Conservation (phyloP, 345 rosid genomes). For the Sisymbrium altissimum region DNA sequence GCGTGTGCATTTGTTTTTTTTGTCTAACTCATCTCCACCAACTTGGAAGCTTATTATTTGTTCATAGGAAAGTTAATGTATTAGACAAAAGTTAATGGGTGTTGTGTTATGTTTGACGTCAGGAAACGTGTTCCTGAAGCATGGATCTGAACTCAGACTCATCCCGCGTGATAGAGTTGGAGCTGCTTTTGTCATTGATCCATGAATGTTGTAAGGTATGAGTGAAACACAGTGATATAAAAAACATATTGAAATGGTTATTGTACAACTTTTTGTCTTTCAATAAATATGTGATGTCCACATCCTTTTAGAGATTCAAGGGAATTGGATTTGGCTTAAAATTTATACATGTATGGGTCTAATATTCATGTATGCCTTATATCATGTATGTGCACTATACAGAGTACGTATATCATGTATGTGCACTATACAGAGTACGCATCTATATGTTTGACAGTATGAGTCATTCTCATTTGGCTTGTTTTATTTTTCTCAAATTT, state of each 20-base stretch:
- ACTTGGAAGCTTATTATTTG: background rate
- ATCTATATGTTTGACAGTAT: background rate
- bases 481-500: background rate
- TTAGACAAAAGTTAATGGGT: too few relatives aligned
- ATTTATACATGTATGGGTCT: background rate
- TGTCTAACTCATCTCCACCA: background rate
- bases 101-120: slow-evolving; percentile 8
- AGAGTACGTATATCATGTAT: too few relatives aligned
- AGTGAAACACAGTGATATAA: background rate
- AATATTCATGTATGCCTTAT: background rate
- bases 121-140: slow-evolving; percentile 97
- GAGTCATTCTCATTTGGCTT: background rate
- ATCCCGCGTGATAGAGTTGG: slow-evolving; percentile 98
- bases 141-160: slow-evolving; percentile 90
- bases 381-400: too few relatives aligned
- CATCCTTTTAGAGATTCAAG: background rate
- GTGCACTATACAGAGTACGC: too few relatives aligned
- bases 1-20: background rate
- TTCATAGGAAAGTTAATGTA: background rate
- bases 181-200: slow-evolving; percentile 31
- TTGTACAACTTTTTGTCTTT: slow-evolving; percentile 2
- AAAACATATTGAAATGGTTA: background rate
- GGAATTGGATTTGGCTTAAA: background rate
- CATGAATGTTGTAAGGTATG: background rate
- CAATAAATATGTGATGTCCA: slow-evolving; percentile 14